Percentiles rank a stretch among this genome's conserved stretches.
phyloP scores from a whole-genome alignment of 345 rosid genomes.

The Pistacia integerrima region DNA sequence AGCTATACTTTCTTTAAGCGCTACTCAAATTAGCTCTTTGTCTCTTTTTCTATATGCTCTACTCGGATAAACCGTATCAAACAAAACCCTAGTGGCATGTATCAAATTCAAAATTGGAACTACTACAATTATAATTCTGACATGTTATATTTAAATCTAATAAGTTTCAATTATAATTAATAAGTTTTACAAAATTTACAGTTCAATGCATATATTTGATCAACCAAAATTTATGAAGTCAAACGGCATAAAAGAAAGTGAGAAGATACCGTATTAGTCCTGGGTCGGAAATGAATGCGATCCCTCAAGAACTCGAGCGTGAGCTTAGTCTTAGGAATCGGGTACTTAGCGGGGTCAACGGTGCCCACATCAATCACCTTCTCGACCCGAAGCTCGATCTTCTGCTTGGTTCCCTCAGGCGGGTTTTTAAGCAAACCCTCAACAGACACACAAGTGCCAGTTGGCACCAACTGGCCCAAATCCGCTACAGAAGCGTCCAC shows the following conservation, averaged over 20 bases:
- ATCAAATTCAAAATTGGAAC: no score
- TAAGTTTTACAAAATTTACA: no score
- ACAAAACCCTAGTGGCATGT: no score
- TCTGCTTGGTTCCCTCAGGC: constrained; percentile 79
- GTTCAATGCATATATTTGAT: no score
- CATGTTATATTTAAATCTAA: no score
- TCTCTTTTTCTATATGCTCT: no score
- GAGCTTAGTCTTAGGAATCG: constrained; percentile 81
- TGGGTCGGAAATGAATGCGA: constrained; percentile 72
- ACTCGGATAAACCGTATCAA: no score
- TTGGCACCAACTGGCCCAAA: constrained; percentile 57
- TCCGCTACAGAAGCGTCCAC: constrained; percentile 63
- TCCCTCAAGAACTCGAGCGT: constrained; percentile 86
- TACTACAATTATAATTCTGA: no score
- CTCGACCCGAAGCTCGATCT: constrained; percentile 82
- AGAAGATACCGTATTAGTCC: constrained; percentile 68
- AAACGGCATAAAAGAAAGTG: neutral
- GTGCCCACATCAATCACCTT: constrained; percentile 58
- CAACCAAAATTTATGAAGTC: no score
- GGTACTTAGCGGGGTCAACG: constrained; percentile 74
- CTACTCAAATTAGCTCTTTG: no score
- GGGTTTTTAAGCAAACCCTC: constrained; percentile 76
- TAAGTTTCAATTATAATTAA: no score
- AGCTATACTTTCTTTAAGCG: no score
- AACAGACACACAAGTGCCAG: constrained; percentile 80